Base-by-base conservation (phyloP, 345 rosid species). In the Salix exigua region DNA sequence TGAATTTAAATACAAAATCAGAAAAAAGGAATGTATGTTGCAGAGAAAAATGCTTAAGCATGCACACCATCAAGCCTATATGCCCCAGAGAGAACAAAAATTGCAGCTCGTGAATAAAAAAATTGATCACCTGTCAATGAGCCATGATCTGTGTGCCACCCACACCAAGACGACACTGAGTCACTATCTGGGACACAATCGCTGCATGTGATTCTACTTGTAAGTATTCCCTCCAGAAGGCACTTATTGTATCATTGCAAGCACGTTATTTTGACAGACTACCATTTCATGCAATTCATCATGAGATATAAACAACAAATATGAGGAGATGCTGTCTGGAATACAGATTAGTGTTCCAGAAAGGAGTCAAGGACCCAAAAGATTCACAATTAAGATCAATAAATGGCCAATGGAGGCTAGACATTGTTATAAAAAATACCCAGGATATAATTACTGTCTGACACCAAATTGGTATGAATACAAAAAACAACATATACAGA, bases 61-160 rank as follows among this genome's bases (percentile, higher is more conserved):
- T 26, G 66, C 66, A 62, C 40, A 65, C 37, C n/a, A 3, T 16
- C 17, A 68, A 40, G 73, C 74, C 13, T 40, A 38, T 42, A 31
- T 19, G 44, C 73, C 60, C 35, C 28, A 16, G n/a, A 4, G 58
- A 23, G 46, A 83, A 58, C 37, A 67, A 79, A 21, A 65, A 74
- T 48, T 33, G 28, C 31, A 71, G 48, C 6, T 72, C 66, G 64
- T 70, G 64, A 79, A 58, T 66, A 30, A 69, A 51, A 42, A 74
- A 71, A 79, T 2, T 4, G 7, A 61, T 17, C 58, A 90, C 98
- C 97, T 81, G 97, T 92, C 71, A 94, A 83, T 65, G 95, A 94
- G 66, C 93, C 95, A 67, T 91, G 91, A 87, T 94, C 99, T 25
- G 96, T 90, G 73, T 95, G 99, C 97, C 97, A 95, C 71, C 99